Evolutionary conservation across 768 basidiomycete species (phyloP), one percentile per base, ranked within the genome.

Genomic region (Rhodotorula sphaerocarpa): DNA sequence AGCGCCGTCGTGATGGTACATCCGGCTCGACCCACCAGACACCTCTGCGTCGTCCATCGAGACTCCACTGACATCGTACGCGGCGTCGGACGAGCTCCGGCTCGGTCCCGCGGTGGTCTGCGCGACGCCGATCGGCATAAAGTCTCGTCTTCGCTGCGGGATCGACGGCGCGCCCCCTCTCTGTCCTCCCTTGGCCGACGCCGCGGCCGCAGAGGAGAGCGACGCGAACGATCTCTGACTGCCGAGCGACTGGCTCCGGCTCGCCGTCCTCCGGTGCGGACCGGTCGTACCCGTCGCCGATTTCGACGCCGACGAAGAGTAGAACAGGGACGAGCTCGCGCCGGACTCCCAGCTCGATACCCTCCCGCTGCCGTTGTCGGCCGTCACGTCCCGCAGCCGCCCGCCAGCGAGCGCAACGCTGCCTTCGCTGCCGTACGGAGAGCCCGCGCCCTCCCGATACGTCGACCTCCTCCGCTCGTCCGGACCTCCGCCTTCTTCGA

Each of bases 131-230:
- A 66, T 50, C 2, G 69, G 67, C 7, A 68, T 50, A 55, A 70
- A 72, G 41, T 72, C 70, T 9, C 65, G 50, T 7, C 71, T 42
- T 21, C 63, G 65, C n/a, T 63, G 28, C 14, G 70, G 71, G 21
- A 66, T 50, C 6, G 65, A 67, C 11, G 56, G 47, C 16, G 64
- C 57, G 10, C 50, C 46, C 34, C 55, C 43, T 16, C 28, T 20
- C 27, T 39, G 55, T 21, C 39, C 48, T 7, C 3, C 34, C 20
- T 21, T 33, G 30, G 31, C 16, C 30, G 53, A 55, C 1, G 50
- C 34, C 20, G 20, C 23, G 30, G 31, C 16, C 30, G 53, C 48
- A 0, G 50, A 47, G 6, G 51, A 44, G 2, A 48, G 46, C 56
- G 60, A 61, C 23, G n/a, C 42, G 31, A 43, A 58, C 36, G 48